Evolutionary conservation across 116 monocot species (phyloP), one percentile per base, ranked within the genome.

Genomic region (Phalaenopsis hybrid): DNA sequence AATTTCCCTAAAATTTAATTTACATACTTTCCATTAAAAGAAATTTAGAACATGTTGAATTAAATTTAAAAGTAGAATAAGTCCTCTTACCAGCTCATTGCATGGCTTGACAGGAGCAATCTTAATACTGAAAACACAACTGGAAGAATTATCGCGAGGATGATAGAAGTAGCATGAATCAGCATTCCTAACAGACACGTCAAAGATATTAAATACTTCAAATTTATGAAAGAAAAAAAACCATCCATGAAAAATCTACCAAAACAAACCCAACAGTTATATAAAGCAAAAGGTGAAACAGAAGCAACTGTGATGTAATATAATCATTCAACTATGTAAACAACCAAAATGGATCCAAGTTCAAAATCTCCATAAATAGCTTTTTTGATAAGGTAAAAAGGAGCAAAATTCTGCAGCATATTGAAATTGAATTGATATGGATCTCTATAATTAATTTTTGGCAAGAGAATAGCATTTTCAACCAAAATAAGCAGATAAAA

Each of bases 61-160:
- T 28, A 79, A 78, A 81, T 55, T 12, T 58, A 11, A 37, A 52
- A 51, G 41, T 74, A 63, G 37, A 72, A 74, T 37, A 82, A 79
- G 28, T 46, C 41, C 76, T n/a, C n/a, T 48, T 90, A 98, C 98
- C 98, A 98, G 87, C 83, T 89, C 98, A 98, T 98, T 79, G 95
- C 91, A 89, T 90, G 76, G 77, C 85, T 89, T 76, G 95, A 92
- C 82, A 95, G 87, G 82, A 92, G 76, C 75, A 98, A 88, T 84
- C 98, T 89, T 75, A 89, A 52, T 31, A 93, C 76, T 65, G 98
- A 90, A 87, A 92, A 92, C 37, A 83, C 37, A 85, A 92, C 89
- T 50, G 98, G 95, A 76, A 93, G 37, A 33, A 89, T 70, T 76
- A 95, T 86, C 34, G 88, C 93, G 78, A 95, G 89, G 76, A 95